A percentile compares a stretch with the other conserved stretches of the same genome.
phyloP scores from a whole-genome alignment of 1,139 yeast genomes.

The Lodderomyces parapsilosis region DNA sequence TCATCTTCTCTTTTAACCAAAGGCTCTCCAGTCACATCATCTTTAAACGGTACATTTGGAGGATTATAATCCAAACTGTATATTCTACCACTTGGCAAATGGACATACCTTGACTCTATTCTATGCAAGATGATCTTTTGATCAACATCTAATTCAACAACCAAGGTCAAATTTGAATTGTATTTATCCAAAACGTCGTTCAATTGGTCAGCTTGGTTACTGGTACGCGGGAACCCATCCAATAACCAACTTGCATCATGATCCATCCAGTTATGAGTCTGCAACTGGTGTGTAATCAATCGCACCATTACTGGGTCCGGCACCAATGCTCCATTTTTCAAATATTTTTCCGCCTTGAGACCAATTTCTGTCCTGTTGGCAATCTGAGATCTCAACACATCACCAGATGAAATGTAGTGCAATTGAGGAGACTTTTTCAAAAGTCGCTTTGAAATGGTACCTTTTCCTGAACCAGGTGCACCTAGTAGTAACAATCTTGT shows the following conservation, averaged over 20 bases:
- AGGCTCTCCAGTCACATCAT: slow-evolving; percentile 88
- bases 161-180: slow-evolving; percentile 57
- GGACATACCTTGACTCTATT: slow-evolving; percentile 85
- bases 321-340: slow-evolving; percentile 63
- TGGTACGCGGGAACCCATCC: slow-evolving; percentile 91
- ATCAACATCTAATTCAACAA: slow-evolving; percentile 83
- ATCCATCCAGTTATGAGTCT: slow-evolving; percentile 44
- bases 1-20: slow-evolving; percentile 80
- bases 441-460: slow-evolving; percentile 75
- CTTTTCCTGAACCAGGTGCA: slow-evolving; percentile 95
- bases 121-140: slow-evolving; percentile 74
- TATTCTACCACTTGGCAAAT: slow-evolving; percentile 78
- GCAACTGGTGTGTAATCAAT: slow-evolving; percentile 54
- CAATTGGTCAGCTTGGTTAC: slow-evolving; percentile 64
- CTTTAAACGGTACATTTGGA: slow-evolving; percentile 76
- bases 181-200: slow-evolving; percentile 42
- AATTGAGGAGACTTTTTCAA: slow-evolving; percentile 51
- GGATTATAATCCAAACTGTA: slow-evolving; percentile 87
- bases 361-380: slow-evolving; percentile 58
- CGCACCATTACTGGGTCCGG: slow-evolving; percentile 71
- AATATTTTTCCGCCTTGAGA: slow-evolving; percentile 51
- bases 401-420: slow-evolving; percentile 77
- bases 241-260: slow-evolving; percentile 61
- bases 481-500: slow-evolving; percentile 73
- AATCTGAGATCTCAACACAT: slow-evolving; percentile 70